Percentiles rank a stretch among this genome's conserved stretches.
These are phyloP conservation scores for Paradendryphiella salina DNA, from an alignment of 2,329 filamentous ascomycete species.

Conservation along the genomic window DNA sequence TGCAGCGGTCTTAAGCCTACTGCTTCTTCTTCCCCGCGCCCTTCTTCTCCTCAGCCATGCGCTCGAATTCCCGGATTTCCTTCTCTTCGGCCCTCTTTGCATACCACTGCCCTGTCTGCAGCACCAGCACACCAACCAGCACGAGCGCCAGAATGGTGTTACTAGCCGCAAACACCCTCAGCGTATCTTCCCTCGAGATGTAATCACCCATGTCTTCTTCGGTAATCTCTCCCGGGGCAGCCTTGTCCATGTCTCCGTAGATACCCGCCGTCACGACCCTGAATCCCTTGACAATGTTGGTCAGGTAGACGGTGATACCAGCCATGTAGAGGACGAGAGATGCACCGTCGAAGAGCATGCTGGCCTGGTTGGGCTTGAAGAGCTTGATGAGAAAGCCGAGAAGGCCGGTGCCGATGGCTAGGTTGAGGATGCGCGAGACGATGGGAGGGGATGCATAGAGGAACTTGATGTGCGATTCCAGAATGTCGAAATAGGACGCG, in stretches of 20 bases:
- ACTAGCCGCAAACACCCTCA: constrained; percentile 88
- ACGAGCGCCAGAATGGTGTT: constrained; percentile 96
- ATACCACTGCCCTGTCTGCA: constrained; percentile 98
- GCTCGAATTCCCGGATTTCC: constrained; percentile 70
- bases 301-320: constrained; percentile 88
- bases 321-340: constrained; percentile 76
- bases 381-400: constrained; percentile 91
- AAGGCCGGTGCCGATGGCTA: constrained; percentile 85
- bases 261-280: constrained; percentile 75
- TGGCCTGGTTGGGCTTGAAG: constrained; percentile 89
- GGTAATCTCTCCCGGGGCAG: constrained; percentile 36
- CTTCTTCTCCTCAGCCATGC: constrained; percentile 44
- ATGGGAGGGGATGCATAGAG: constrained; percentile 89
- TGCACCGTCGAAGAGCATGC: constrained; percentile 89
- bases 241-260: constrained; percentile 57
- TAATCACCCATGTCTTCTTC: constrained; percentile 59
- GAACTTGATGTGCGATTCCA: constrained; percentile 88
- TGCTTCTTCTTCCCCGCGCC: constrained; percentile 44
- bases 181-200: constrained; percentile 81
- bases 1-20: constrained; percentile 8
- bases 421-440: constrained; percentile 90
- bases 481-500: constrained; percentile 74
- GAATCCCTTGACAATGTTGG: constrained; percentile 95
- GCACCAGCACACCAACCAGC: constrained; percentile 83
- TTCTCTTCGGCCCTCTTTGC: constrained; percentile 90